phyloP scores from a whole-genome alignment of 1,284 basidiomycete genomes.

The Wolfiporia cocos region DNA sequence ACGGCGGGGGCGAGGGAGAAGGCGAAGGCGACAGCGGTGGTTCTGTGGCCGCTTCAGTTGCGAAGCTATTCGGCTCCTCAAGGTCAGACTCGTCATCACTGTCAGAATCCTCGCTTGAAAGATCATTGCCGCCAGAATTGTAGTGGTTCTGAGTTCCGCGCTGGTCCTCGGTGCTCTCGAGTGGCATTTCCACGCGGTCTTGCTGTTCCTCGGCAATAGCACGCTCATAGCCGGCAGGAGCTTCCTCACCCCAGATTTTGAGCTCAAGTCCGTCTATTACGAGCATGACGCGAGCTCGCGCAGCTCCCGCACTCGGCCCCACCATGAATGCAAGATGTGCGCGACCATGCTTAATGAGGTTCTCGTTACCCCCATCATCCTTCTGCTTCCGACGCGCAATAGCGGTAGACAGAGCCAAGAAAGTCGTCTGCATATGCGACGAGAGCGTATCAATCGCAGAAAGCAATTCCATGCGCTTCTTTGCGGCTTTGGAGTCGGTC shows the following conservation, averaged over 20 bases:
- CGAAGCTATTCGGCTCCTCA: constrained; percentile 16
- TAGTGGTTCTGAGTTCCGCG: constrained; percentile 15
- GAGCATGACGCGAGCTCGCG: constrained; percentile 54
- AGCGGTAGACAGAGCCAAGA: constrained; percentile 61
- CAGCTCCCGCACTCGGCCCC: constrained; percentile 53
- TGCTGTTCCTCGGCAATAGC: constrained; percentile 16
- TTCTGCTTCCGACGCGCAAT: constrained; percentile 30
- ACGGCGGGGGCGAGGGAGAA: constrained; percentile 12
- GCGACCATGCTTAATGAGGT: constrained; percentile 13
- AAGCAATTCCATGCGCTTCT: constrained; percentile 54
- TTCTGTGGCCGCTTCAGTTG: constrained; percentile 12
- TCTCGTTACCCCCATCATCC: neutral
- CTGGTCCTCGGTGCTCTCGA: constrained; percentile 19
- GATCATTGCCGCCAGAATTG: constrained; percentile 15
- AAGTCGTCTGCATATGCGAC: constrained; percentile 68
- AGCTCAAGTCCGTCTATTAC: constrained; percentile 58
- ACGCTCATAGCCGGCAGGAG: too few species aligned
- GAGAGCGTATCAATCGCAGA: constrained; percentile 62
- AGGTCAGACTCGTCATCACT: constrained; percentile 16
- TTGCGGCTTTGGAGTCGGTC: constrained; percentile 40
- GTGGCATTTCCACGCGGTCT: constrained; percentile 13
- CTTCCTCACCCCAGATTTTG: constrained; percentile 47
- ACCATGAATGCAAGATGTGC: constrained; percentile 56
- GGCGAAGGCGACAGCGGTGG: constrained; percentile 21
- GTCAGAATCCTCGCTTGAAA: constrained; percentile 15